These are phyloP conservation scores for Didymella keratinophila DNA, from an alignment of 2,329 filamentous ascomycete species.

Conservation along the genomic window DNA sequence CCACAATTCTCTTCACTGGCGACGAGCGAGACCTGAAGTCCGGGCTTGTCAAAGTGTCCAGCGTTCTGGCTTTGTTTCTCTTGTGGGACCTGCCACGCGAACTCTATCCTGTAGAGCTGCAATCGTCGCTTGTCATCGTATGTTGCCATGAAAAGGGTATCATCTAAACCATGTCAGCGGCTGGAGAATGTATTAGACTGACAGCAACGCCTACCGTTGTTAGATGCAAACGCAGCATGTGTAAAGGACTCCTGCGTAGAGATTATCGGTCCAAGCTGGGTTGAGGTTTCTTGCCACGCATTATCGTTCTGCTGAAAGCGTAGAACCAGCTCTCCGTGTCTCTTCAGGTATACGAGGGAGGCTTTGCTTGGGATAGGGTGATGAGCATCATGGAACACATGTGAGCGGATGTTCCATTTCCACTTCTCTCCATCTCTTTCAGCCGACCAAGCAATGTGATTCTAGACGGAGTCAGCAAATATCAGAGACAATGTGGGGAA, in stretches of 20 bases:
- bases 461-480: conserved; percentile 32
- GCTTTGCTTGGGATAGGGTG: conserved; percentile 76
- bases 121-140: conserved; percentile 76
- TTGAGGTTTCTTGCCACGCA: conserved; percentile 73
- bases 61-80: conserved; percentile 62
- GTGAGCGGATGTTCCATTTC: conserved; percentile 71
- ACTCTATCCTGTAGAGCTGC: conserved; percentile 74
- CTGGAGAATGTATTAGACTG: neutral
- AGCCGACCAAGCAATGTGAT: conserved; percentile 52
- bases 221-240: conserved; percentile 61
- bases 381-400: conserved; percentile 73
- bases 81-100: conserved; percentile 74
- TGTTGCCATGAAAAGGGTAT: conserved; percentile 69
- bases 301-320: conserved; percentile 78
- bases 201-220: conserved; percentile 66
- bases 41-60: conserved; percentile 49
- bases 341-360: conserved; percentile 78
- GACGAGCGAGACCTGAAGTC: conserved; percentile 41
- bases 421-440: conserved; percentile 61
- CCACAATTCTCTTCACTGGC: conserved; percentile 43
- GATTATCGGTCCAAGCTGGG: conserved; percentile 77
- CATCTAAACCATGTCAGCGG: conserved; percentile 36
- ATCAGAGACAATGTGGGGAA: neutral
- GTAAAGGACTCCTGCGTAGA: conserved; percentile 62
- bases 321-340: conserved; percentile 75